These are phyloP conservation scores for Dactylellina leptospora DNA, from an alignment of 2,329 filamentous ascomycete species.

Conservation along the genomic window DNA sequence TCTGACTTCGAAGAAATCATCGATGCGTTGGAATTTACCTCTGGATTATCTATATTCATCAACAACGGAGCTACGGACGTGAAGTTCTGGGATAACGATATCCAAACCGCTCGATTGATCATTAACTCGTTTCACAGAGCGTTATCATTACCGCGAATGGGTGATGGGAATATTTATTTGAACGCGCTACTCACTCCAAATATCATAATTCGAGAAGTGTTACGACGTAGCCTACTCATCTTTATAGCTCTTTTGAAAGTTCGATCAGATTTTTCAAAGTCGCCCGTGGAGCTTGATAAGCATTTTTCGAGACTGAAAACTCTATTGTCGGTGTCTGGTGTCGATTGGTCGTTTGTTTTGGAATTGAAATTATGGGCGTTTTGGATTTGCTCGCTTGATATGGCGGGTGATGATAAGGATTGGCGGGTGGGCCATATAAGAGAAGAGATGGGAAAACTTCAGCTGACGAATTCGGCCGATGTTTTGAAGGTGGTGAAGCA, in stretches of 20 bases:
- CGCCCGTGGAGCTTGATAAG: slow-evolving; percentile 3
- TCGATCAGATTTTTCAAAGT: slow-evolving; percentile 18
- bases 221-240: slow-evolving; percentile 16
- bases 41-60: slow-evolving; percentile 13
- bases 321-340: slow-evolving; percentile 3
- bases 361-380: slow-evolving; percentile 17
- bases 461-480: slow-evolving; percentile 6
- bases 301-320: slow-evolving; percentile 5
- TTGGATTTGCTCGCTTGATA: slow-evolving; percentile 16
- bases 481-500: slow-evolving; percentile 16
- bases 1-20: slow-evolving; percentile 12
- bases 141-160: slow-evolving; percentile 15
- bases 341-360: slow-evolving; percentile 17
- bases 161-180: slow-evolving; percentile 13
- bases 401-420: slow-evolving; percentile 13
- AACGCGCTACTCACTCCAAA: slow-evolving; percentile 8
- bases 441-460: slow-evolving; percentile 16
- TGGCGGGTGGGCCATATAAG: slow-evolving; percentile 16
- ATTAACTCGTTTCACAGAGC: slow-evolving; percentile 12
- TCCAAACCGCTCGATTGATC: slow-evolving; percentile 20
- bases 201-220: slow-evolving; percentile 20
- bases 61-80: slow-evolving; percentile 11
- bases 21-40: slow-evolving; percentile 12
- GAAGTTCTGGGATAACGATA: slow-evolving; percentile 27
- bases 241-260: slow-evolving; percentile 22